Conservation (phyloP, 495 filamentous ascomycete species). For the Aspergillus diversus region DNA sequence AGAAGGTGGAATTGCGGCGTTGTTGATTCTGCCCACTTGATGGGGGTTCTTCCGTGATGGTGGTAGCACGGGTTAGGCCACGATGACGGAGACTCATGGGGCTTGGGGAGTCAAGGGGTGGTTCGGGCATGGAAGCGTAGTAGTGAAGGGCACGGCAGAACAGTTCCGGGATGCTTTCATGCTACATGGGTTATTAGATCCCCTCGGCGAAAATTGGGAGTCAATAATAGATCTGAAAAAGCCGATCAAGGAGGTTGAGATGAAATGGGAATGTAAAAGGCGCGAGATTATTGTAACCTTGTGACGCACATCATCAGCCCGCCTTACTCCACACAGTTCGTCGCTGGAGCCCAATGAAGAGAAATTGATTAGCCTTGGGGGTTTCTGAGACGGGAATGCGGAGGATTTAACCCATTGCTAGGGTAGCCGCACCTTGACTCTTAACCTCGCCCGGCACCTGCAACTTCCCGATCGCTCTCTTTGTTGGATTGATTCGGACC, state of each 20-base stretch:
- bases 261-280: not conserved
- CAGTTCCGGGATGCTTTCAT: not conserved
- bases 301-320: constrained; percentile 2
- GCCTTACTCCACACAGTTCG: constrained; percentile 4
- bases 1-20: constrained; percentile 75
- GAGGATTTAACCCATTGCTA: not conserved
- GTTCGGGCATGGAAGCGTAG: not conserved
- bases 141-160: not conserved
- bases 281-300: not conserved
- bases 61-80: constrained; percentile 44
- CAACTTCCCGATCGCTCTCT: not conserved
- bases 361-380: not conserved
- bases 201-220: not conserved
- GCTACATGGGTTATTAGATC: not conserved
- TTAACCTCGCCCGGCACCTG: not conserved
- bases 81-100: constrained; percentile 43
- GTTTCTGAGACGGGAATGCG: constrained; percentile 4
- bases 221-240: not conserved
- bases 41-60: constrained; percentile 36
- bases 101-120: not conserved
- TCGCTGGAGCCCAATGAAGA: not conserved
- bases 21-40: constrained; percentile 44
- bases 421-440: not conserved
- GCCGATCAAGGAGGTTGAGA: not conserved
- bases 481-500: not conserved